Evolutionary conservation across 2,329 filamentous ascomycete genomes (phyloP).

Genomic region (Alternaria novae-zelandiae): DNA sequence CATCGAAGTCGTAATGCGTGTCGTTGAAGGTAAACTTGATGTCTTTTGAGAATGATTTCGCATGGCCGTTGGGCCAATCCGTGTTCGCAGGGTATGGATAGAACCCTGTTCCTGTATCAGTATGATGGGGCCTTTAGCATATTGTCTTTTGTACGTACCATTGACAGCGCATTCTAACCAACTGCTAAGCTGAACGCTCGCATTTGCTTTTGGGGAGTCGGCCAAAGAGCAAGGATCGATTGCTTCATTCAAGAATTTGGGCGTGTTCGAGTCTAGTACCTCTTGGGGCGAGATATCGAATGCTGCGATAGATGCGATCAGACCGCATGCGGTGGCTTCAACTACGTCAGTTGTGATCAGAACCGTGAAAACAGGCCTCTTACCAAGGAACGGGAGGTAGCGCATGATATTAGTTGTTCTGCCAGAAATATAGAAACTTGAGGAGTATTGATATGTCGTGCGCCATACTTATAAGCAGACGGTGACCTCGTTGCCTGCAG

Average conservation of each 20-base stretch:
- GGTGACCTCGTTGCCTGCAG: slow-evolving; percentile 1
- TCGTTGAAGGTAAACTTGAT: slow-evolving; percentile 43
- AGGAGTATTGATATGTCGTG: neutral
- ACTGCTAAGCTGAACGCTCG: slow-evolving; percentile 35
- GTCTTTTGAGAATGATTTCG: slow-evolving; percentile 30
- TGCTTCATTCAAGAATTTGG: neutral
- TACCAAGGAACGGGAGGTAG: slow-evolving; percentile 3
- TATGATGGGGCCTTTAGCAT: accelerated
- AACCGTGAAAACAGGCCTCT: neutral
- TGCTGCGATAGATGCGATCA: slow-evolving; percentile 4
- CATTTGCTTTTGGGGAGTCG: slow-evolving; percentile 29
- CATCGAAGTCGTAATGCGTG: slow-evolving; percentile 39
- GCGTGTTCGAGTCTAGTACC: neutral
- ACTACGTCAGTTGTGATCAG: neutral
- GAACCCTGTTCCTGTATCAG: slow-evolving; percentile 26
- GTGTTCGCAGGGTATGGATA: slow-evolving; percentile 43
- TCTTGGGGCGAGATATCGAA: slow-evolving; percentile 7
- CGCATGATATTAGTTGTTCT: slow-evolving; percentile 5
- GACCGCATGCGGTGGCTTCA: neutral
- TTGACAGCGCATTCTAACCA: slow-evolving; percentile 44
- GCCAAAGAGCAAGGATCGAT: slow-evolving; percentile 33
- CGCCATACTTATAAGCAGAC: slow-evolving; percentile 3
- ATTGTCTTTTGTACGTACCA: slow-evolving; percentile 13
- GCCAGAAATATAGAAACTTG: neutral
- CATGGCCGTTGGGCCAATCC: slow-evolving; percentile 34